A percentile compares a stretch with the other conserved stretches of the same genome.
Evolutionary conservation across 2,329 filamentous ascomycete genomes (phyloP).

Genomic region (Ophiosphaerella narmari): DNA sequence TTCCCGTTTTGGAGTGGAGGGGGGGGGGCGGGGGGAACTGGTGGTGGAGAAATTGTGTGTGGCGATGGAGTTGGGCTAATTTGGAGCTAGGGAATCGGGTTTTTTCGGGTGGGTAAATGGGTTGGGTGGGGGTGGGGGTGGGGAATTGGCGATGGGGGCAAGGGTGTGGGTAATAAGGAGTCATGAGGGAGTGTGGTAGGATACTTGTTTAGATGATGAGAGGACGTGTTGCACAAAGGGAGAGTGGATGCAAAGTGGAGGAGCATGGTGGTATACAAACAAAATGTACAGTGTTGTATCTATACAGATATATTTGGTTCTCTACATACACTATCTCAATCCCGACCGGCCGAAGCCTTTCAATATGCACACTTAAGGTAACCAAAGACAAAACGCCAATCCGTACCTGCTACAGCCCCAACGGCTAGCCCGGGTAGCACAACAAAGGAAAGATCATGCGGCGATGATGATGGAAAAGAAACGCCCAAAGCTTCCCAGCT

Average conservation of each 20-base stretch:
- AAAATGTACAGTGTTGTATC: not conserved
- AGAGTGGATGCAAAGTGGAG: too few species aligned
- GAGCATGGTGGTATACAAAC: not conserved
- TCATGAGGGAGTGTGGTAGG: too few species aligned
- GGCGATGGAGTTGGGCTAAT: not conserved
- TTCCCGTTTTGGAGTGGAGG: too few species aligned
- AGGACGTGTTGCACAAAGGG: not conserved
- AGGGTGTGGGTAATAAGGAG: not conserved
- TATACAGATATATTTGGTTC: not conserved
- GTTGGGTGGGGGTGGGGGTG: not conserved
- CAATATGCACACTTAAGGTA: slow-evolving; percentile 4
- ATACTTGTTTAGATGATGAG: not conserved
- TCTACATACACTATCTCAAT: slow-evolving; percentile 1
- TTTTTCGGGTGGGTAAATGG: not conserved
- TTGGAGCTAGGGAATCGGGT: not conserved
- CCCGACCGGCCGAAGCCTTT: not conserved
- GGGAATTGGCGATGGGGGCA: not conserved
- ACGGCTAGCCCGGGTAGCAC: slow-evolving; percentile 9
- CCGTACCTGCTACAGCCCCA: slow-evolving; percentile 7
- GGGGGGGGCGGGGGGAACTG: not conserved
- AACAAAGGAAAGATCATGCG: slow-evolving; percentile 6
- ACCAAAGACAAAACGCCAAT: slow-evolving; percentile 3
- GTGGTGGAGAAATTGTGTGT: not conserved
- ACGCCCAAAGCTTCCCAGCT: slow-evolving; percentile 5
- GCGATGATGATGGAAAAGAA: not conserved